Evolutionary conservation across 805 yeast genomes (phyloP).

Genomic region (Wickerhamomyces mucosus): DNA sequence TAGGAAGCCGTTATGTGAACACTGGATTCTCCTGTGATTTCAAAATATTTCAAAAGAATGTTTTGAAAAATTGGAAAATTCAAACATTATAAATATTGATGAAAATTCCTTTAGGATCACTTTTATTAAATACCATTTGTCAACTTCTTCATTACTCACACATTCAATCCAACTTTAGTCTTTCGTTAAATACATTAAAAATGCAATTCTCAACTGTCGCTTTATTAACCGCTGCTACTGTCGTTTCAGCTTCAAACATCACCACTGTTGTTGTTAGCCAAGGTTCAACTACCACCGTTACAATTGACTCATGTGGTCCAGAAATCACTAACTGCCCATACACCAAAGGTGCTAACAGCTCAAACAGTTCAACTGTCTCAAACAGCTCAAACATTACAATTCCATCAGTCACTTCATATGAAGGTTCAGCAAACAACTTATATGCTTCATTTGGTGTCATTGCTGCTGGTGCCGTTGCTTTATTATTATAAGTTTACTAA

Average conservation of each 20-base stretch:
- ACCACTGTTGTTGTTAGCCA: constrained; percentile 9
- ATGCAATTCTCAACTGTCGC: constrained; percentile 25
- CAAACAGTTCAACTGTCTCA: constrained; percentile 10
- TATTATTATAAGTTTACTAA: constrained; percentile 20
- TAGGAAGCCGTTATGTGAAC: too few relatives aligned
- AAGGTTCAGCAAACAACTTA: constrained; percentile 20
- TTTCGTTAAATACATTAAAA: constrained; percentile 19
- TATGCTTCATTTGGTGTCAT: constrained; percentile 22
- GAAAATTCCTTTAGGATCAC: too few relatives aligned
- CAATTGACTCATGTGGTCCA: constrained; percentile 9
- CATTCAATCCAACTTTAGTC: constrained; percentile 17
- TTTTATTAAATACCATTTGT: not conserved
- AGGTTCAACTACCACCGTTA: constrained; percentile 5
- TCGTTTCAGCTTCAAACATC: constrained; percentile 15
- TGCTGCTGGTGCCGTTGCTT: constrained; percentile 21
- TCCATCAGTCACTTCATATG: constrained; percentile 18
- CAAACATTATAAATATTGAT: too few relatives aligned
- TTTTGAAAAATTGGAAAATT: too few relatives aligned
- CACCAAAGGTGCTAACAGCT: constrained; percentile 4
- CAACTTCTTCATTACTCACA: constrained; percentile 1
- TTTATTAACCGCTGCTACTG: constrained; percentile 18
- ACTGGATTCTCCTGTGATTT: too few relatives aligned
- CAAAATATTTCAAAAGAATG: too few relatives aligned
- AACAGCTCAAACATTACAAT: constrained; percentile 16
- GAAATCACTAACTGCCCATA: constrained; percentile 11